Evolutionary conservation across 495 filamentous ascomycete species (phyloP), one percentile per base, ranked within the genome.

Genomic region (Aspergillus sparsus): DNA sequence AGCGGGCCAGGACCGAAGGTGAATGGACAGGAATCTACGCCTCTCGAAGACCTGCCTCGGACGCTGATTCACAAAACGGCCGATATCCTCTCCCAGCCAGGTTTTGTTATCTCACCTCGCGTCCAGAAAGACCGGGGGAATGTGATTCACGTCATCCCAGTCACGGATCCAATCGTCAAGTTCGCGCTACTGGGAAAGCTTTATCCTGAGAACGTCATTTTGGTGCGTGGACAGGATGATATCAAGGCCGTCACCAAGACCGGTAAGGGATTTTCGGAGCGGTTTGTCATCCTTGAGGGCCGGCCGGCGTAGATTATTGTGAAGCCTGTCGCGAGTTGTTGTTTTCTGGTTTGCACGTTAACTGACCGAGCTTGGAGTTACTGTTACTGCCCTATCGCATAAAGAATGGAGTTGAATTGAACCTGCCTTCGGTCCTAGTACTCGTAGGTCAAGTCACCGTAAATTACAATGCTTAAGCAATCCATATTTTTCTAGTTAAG

Each of bases 251-350:
- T 45, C 6, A 55, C 53, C 2, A 55, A 55, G 39, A 55, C 53
- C 12, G 53, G 53, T 3, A 55, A 55, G 39, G 53, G 53, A 10
- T 55, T 55, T 18, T 55, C 53, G 16, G 53, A 55, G 53, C 36
- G 53, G 18, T 55, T 55, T 55, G 53, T 55, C 1, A 55, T 55
- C 39, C 13, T 55, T 1, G 53, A 55, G 31, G 31, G 47, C 21
- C 37, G 53, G 18, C 15, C 53, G 32, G 53, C 45, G 2, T 16
- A 27, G 3, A 32, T 0, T 50, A 8, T 32, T 32, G 9, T 32
- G 47, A 50, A 12, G 21, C 12, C 9, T 31, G 2, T 27, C 21
- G 21, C 21, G 21, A 27, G 21, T 27, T n/a, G 9, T 6, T 11
- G 12, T 50, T 49, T 49, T 7, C 13, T 50, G 3, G 15, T 41